Conservation (phyloP, 1,284 basidiomycete genomes). For the Cutaneotrichosporon curvatum region DNA sequence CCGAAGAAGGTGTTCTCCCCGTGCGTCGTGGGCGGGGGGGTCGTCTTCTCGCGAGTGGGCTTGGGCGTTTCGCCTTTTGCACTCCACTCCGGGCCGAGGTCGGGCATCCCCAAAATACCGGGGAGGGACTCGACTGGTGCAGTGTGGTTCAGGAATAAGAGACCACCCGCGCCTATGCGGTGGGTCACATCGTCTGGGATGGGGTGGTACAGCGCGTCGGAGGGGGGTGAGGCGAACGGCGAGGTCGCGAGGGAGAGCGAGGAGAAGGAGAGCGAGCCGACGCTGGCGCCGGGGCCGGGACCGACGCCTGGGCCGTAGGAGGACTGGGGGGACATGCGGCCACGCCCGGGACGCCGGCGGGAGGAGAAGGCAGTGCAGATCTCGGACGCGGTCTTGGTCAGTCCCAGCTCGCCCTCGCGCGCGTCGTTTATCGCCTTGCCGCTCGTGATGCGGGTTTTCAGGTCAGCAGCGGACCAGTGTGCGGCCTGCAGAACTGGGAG, state of each 20-base stretch:
- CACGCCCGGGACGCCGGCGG: constrained; percentile 6
- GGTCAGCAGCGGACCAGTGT: constrained; percentile 56
- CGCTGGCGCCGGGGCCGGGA: too few relatives aligned
- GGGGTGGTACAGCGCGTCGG: constrained; percentile 54
- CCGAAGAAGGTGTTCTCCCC: constrained; percentile 46
- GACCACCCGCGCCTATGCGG: constrained; percentile 66
- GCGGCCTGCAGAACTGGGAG: constrained; percentile 63
- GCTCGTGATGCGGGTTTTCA: constrained; percentile 29
- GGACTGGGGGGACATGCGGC: constrained; percentile 1
- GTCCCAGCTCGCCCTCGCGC: constrained; percentile 32
- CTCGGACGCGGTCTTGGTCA: constrained; percentile 28
- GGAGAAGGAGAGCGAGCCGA: constrained; percentile 13
- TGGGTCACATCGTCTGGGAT: constrained; percentile 68
- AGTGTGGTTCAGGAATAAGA: constrained; percentile 46
- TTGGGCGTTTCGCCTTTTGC: constrained; percentile 35
- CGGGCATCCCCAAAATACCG: constrained; percentile 30
- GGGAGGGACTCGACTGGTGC: constrained; percentile 7
- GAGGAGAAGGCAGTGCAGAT: constrained; percentile 23
- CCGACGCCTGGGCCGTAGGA: background rate
- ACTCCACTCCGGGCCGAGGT: constrained; percentile 34
- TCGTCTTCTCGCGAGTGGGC: background rate
- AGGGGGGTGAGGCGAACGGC: constrained; percentile 1
- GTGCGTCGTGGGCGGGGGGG: constrained; percentile 24
- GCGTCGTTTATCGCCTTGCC: constrained; percentile 5
- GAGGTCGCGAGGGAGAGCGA: constrained; percentile 15